phyloP scores from a whole-genome alignment of 2,329 filamentous ascomycete species.

The Mariannaea elegans region DNA sequence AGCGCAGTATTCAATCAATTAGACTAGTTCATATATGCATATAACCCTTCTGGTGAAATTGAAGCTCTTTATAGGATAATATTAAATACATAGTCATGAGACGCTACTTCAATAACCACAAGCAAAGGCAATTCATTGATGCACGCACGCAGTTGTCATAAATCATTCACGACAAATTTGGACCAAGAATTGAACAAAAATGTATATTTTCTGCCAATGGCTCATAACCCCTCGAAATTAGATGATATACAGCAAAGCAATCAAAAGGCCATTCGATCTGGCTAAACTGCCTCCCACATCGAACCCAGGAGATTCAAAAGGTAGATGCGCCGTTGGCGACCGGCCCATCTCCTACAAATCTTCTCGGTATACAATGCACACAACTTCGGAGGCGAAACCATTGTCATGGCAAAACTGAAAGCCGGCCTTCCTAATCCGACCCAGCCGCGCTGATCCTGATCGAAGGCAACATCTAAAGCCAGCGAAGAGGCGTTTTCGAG shows the following conservation, averaged over 20 bases:
- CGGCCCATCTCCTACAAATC: slow-evolving; percentile 1
- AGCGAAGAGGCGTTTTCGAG: slow-evolving; percentile 24
- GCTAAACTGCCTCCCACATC: slow-evolving; percentile 22
- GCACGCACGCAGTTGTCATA: not conserved
- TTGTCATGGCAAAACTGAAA: not conserved
- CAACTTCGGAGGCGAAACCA: slow-evolving; percentile 10
- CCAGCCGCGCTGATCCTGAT: slow-evolving; percentile 1
- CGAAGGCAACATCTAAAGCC: slow-evolving; percentile 33
- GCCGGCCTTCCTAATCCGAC: slow-evolving; percentile 8
- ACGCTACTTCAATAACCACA: too few species aligned
- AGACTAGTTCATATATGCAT: not conserved
- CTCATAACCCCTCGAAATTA: slow-evolving; percentile 38
- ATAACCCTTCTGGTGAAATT: too few species aligned
- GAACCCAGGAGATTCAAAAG: slow-evolving; percentile 14
- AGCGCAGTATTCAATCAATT: too few species aligned
- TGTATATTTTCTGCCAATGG: slow-evolving; percentile 33
- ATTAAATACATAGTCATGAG: too few species aligned
- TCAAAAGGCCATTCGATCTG: slow-evolving; percentile 30
- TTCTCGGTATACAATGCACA: slow-evolving; percentile 26
- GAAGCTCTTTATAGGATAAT: too few species aligned
- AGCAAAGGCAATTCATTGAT: too few species aligned
- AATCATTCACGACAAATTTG: not conserved
- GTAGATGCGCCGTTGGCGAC: slow-evolving; percentile 14
- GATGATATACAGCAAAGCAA: slow-evolving; percentile 42
- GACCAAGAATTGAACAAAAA: slow-evolving; percentile 31